Percentiles rank a stretch among this genome's conserved stretches.
Conservation (phyloP, 805 yeast species). For the Candida glaebosa region DNA sequence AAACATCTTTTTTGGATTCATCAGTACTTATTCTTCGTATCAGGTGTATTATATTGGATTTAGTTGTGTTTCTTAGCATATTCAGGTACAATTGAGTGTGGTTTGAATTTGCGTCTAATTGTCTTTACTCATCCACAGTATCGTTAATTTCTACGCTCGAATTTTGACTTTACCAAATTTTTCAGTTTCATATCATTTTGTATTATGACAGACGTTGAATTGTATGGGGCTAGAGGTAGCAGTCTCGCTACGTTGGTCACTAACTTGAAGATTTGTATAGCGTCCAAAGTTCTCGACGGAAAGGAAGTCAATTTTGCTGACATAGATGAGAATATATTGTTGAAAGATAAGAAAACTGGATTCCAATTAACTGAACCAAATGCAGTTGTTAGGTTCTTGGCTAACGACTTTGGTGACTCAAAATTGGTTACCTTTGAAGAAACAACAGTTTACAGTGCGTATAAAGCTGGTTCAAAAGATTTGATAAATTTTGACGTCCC, state of each 20-base stretch:
- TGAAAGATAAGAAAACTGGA: constrained; percentile 31
- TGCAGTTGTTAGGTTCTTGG: constrained; percentile 64
- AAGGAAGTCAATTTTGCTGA: constrained; percentile 20
- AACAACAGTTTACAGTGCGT: constrained; percentile 36
- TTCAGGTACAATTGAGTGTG: not conserved
- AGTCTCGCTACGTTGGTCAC: constrained; percentile 27
- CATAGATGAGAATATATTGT: constrained; percentile 21
- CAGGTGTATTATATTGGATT: not conserved
- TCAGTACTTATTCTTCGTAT: not conserved
- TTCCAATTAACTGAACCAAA: constrained; percentile 61
- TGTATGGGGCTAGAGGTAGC: constrained; percentile 26
- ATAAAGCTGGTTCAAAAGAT: constrained; percentile 32
- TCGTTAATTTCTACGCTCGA: not conserved
- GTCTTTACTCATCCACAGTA: not conserved
- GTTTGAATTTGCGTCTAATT: not conserved
- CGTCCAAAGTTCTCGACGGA: constrained; percentile 30
- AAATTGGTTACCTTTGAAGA: constrained; percentile 42
- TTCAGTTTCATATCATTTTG: not conserved
- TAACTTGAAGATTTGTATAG: constrained; percentile 45
- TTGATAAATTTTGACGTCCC: constrained; percentile 8
- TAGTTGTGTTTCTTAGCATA: not conserved
- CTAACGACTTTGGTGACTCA: constrained; percentile 42
- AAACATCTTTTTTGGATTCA: not conserved
- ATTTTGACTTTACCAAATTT: not conserved
- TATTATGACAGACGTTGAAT: constrained; percentile 17